Evolutionary conservation across 2,329 filamentous ascomycete species (phyloP).

Genomic region (Ampelomyces quisqualis): DNA sequence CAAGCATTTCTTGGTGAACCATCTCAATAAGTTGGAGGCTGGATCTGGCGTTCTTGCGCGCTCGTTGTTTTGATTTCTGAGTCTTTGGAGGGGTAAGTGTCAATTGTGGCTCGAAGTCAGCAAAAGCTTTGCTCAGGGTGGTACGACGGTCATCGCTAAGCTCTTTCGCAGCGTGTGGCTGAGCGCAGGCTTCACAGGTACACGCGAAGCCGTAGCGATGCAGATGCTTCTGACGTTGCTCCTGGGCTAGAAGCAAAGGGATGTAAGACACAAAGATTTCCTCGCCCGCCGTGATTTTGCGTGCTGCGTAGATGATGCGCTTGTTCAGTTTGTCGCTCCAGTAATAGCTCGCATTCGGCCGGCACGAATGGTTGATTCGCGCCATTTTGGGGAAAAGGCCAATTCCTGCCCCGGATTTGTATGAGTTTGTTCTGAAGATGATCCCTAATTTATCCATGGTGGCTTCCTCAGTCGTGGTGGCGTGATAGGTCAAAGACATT

Average conservation of each 20-base stretch:
- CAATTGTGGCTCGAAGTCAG: constrained; percentile 29
- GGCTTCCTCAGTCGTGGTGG: constrained; percentile 16
- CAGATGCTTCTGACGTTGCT: constrained; percentile 34
- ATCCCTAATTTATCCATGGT: constrained; percentile 26
- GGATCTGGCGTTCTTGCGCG: constrained; percentile 28
- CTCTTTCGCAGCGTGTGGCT: constrained; percentile 12
- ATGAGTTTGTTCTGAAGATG: constrained; percentile 43
- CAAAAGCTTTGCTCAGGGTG: constrained; percentile 31
- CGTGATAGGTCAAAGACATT: constrained; percentile 31
- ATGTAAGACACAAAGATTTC: constrained; percentile 46
- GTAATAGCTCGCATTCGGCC: constrained; percentile 42
- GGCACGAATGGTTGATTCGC: constrained; percentile 42
- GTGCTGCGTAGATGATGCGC: constrained; percentile 40
- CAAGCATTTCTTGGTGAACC: constrained; percentile 38
- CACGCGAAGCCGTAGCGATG: constrained; percentile 43
- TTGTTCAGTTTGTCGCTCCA: constrained; percentile 38
- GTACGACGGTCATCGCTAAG: constrained; percentile 32
- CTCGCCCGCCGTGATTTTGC: constrained; percentile 43
- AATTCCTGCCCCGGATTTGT: constrained; percentile 34
- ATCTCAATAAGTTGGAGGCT: constrained; percentile 32
- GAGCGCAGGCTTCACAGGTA: constrained; percentile 43
- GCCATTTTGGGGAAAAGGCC: constrained; percentile 40
- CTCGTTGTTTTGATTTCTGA: constrained; percentile 22
- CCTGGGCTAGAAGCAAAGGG: constrained; percentile 32
- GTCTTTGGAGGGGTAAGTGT: constrained; percentile 24